Evolutionary conservation across 495 filamentous ascomycete genomes (phyloP), one percentile per base, ranked within the genome.

Genomic region (Neurospora intermedia): DNA sequence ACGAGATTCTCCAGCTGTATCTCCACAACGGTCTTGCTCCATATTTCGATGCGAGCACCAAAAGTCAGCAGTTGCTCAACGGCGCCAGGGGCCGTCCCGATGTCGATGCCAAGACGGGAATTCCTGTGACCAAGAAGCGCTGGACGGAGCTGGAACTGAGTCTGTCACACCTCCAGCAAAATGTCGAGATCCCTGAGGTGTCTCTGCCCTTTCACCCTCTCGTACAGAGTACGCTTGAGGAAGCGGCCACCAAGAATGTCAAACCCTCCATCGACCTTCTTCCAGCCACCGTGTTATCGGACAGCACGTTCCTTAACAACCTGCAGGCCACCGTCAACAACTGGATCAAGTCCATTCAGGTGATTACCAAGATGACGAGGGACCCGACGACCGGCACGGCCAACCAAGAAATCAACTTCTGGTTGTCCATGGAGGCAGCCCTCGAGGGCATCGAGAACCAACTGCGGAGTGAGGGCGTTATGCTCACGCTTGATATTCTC

Each of bases 281-380:
- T 70, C 91, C 93, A 40, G 74, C 87, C 6, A 80, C 85, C 4
- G 84, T 95, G 31, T 84, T 98, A 31, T 87, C 91, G 48, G 96
- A 96, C 81, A 97, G 92, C 80, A 89, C 89, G 15, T 97, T 98
- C 76, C 89, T 97, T 71, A 99, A 99, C 80, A 94, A 91, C 74
- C 85, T 99, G 39, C 96, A 98, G 78, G 91, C 92, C 71, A 94
- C 89, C 16, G 96, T 97, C 69, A 98, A 97, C 83, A 88, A 90
- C 75, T 99, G 96, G 96, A 98, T 98, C 82, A 94, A 97, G 83
- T 97, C 94, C 11, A 98, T 99, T 74, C 94, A 97, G 81, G 91
- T 91, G n/a, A 94, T 98, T 78, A 98, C 96, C 16, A 96, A 94
- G 83, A 92, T 96, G 85, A 92, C 93, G 43, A 88, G 94, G 75